Conservation (phyloP, 495 filamentous ascomycete genomes). For the Penicillium parvum region DNA sequence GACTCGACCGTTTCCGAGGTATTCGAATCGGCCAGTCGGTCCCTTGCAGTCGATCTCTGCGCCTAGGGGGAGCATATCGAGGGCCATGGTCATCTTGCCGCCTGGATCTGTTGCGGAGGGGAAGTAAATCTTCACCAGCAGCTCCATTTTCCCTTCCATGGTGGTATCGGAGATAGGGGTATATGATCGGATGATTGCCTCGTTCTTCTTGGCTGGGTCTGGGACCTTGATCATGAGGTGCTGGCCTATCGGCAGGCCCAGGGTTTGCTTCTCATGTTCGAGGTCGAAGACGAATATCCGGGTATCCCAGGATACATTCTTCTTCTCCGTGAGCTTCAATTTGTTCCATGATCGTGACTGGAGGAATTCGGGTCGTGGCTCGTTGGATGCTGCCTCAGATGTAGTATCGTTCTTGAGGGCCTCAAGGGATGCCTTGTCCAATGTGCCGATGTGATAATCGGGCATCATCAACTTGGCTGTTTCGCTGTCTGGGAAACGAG, state of each 20-base stretch:
- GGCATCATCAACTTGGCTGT: slow-evolving; percentile 92
- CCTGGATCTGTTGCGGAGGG: slow-evolving; percentile 54
- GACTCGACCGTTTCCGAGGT: slow-evolving; percentile 64
- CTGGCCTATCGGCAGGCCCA: slow-evolving; percentile 84
- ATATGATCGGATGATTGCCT: slow-evolving; percentile 80
- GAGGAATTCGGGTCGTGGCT: slow-evolving; percentile 60
- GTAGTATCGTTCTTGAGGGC: slow-evolving; percentile 38
- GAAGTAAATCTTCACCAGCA: slow-evolving; percentile 87
- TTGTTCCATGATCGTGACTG: slow-evolving; percentile 67
- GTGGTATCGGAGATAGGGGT: slow-evolving; percentile 72
- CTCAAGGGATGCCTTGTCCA: slow-evolving; percentile 54
- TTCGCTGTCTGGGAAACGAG: slow-evolving; percentile 62
- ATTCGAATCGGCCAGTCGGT: slow-evolving; percentile 84
- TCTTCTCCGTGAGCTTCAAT: slow-evolving; percentile 61
- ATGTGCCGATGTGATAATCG: slow-evolving; percentile 78
- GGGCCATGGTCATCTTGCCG: slow-evolving; percentile 80
- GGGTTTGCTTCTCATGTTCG: slow-evolving; percentile 61
- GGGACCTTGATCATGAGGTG: slow-evolving; percentile 83
- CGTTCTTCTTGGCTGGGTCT: slow-evolving; percentile 56
- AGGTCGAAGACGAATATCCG: slow-evolving; percentile 79
- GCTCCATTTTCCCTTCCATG: slow-evolving; percentile 59
- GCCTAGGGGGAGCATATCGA: slow-evolving; percentile 68
- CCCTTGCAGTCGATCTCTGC: slow-evolving; percentile 82
- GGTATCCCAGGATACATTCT: slow-evolving; percentile 71
- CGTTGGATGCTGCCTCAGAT: slow-evolving; percentile 23